phyloP scores from a whole-genome alignment of 345 rosid species.

The Eucalyptus curtisii region DNA sequence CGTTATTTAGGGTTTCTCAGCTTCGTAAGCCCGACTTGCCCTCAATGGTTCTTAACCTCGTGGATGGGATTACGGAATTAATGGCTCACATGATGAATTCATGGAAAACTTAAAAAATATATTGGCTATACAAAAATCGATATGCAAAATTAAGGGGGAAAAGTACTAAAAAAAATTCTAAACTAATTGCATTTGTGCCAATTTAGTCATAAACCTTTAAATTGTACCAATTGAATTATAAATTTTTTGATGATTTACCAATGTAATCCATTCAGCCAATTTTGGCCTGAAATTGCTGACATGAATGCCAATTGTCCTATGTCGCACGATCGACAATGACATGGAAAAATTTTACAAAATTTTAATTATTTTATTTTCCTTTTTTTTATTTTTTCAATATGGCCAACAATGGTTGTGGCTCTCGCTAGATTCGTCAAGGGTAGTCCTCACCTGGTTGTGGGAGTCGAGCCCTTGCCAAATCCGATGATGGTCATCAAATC shows the following conservation, averaged over 20 bases:
- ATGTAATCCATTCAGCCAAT: too few relatives aligned
- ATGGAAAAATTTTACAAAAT: too few relatives aligned
- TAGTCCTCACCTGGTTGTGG: background rate
- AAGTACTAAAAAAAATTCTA: too few relatives aligned
- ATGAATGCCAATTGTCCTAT: too few relatives aligned
- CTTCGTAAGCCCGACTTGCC: background rate
- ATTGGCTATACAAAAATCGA: background rate
- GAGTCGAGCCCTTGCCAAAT: background rate
- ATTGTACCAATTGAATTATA: background rate
- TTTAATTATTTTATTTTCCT: too few relatives aligned
- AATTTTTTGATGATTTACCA: too few relatives aligned
- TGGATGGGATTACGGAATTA: background rate
- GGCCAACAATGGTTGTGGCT: background rate
- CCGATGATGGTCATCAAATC: too few relatives aligned
- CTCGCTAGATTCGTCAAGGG: background rate
- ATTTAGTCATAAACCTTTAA: too few relatives aligned
- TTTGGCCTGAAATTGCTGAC: fast-evolving
- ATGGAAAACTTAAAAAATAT: background rate
- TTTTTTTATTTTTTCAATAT: fast-evolving
- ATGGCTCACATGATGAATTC: background rate
- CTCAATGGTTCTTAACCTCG: background rate
- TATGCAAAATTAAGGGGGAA: background rate
- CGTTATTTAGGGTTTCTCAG: background rate
- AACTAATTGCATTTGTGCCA: too few relatives aligned
- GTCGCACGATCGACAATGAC: background rate